Evolutionary conservation across 805 yeast genomes (phyloP), one percentile per base, ranked within the genome.

Genomic region (Barnettozyma californica): DNA sequence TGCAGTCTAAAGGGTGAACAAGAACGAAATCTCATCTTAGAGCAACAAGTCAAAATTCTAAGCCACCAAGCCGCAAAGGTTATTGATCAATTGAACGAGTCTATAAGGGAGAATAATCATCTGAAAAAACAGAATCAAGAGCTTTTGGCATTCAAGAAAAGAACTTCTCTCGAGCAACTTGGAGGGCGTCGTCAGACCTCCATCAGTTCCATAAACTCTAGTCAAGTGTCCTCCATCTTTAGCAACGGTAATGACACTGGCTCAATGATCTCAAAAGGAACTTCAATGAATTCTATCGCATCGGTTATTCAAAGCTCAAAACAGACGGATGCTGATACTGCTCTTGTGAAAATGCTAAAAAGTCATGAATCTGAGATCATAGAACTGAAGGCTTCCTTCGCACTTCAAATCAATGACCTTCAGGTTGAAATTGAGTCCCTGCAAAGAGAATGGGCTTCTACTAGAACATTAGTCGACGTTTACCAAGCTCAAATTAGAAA

Each of bases 31-130:
- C 11, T 53, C n/a, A 53, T 60, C 14, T 43, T 61, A 14, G 65
- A 61, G 42, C 57, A 61, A 41, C 65, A 61, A 34, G 49, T 61
- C 14, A 50, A 52, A 39, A 48, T 57, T 36, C 44, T 61, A 10
- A 51, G 62, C 6, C 57, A 53, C 9, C 64, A 61, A 21, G 65
- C 64, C 11, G 55, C 63, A 1, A 9, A 47, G 39, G 63, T 63
- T 4, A 46, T 61, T 34, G 65, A 61, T 41, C 47, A 48, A 40
- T 46, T 60, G 20, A 53, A 53, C 4, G 64, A 59, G n/a, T 48
- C 51, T 2, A 36, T 46, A 6, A 58, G 51, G 39, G 59, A 54
- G 35, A 58, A 60, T 31, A 55, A 54, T 2, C 19, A 26, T 1
- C 27, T 61, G 35, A 56, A 43, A 33, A 46, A 40, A 14, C 57